Conservation (phyloP, 2,329 filamentous ascomycete species). For the Cercospora sojina region DNA sequence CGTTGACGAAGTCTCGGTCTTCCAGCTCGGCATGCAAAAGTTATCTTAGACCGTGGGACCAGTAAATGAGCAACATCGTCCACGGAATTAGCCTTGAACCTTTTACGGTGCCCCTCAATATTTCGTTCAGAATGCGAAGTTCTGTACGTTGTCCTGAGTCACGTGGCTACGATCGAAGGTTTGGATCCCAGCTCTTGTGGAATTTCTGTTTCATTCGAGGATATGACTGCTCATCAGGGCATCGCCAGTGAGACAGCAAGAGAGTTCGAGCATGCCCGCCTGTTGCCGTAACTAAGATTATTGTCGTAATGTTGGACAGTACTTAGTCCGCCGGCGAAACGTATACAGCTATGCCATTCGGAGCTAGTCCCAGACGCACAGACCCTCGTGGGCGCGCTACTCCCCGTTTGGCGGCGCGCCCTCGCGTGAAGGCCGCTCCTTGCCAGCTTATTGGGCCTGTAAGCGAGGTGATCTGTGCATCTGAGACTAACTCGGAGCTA, state of each 20-base stretch:
- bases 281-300: not conserved
- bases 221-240: not conserved
- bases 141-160: not conserved
- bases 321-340: not conserved
- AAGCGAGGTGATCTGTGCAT: too few species aligned
- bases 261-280: not conserved
- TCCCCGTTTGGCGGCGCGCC: not conserved
- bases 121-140: not conserved
- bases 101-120: not conserved
- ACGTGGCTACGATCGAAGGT: not conserved
- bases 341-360: not conserved
- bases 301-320: not conserved
- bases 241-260: not conserved
- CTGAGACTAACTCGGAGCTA: not conserved
- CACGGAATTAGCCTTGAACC: not conserved
- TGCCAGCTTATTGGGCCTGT: too few species aligned
- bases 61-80: not conserved
- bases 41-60: not conserved
- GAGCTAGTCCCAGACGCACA: not conserved
- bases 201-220: not conserved
- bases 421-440: too few species aligned
- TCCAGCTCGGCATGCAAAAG: not conserved
- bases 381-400: not conserved
- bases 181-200: not conserved
- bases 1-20: not conserved